These are phyloP conservation scores for Polyplosphaeria fusca DNA, from an alignment of 495 filamentous ascomycete genomes.

Conservation along the genomic window DNA sequence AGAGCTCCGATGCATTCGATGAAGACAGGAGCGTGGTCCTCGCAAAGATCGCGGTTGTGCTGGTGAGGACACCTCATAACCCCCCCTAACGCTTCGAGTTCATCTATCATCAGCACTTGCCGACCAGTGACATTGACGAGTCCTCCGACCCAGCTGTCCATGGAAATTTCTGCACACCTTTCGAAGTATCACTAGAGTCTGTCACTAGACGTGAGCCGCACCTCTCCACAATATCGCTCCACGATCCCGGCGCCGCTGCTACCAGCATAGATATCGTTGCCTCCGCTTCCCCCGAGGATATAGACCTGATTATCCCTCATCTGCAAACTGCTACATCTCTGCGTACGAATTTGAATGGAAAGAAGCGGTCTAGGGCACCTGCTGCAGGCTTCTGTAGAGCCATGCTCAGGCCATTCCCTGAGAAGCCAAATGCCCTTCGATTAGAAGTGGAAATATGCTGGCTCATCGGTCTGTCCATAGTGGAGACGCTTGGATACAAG, in stretches of 20 bases:
- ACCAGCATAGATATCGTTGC: constrained; percentile 3
- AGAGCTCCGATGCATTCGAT: not conserved
- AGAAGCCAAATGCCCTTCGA: not conserved
- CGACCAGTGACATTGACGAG: too few relatives aligned
- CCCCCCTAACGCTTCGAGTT: too few relatives aligned
- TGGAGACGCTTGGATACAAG: constrained; percentile 10
- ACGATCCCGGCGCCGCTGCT: not conserved
- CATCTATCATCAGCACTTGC: too few relatives aligned
- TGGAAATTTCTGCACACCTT: too few relatives aligned
- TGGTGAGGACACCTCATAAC: constrained; percentile 4
- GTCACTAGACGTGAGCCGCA: not conserved
- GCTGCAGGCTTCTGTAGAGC: constrained; percentile 15
- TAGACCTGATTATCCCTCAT: constrained; percentile 13
- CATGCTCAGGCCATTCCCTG: not conserved
- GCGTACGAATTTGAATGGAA: not conserved
- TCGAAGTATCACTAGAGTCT: constrained; percentile 16
- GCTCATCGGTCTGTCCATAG: constrained; percentile 13
- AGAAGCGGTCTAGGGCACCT: not conserved
- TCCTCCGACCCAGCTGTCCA: too few relatives aligned
- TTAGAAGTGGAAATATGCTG: constrained; percentile 22
- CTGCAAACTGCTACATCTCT: constrained; percentile 10
- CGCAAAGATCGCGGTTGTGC: not conserved
- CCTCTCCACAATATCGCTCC: constrained; percentile 16
- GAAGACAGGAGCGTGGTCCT: constrained; percentile 8
- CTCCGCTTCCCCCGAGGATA: not conserved